phyloP scores from a whole-genome alignment of 345 rosid genomes.

The Noccaea caerulescens region DNA sequence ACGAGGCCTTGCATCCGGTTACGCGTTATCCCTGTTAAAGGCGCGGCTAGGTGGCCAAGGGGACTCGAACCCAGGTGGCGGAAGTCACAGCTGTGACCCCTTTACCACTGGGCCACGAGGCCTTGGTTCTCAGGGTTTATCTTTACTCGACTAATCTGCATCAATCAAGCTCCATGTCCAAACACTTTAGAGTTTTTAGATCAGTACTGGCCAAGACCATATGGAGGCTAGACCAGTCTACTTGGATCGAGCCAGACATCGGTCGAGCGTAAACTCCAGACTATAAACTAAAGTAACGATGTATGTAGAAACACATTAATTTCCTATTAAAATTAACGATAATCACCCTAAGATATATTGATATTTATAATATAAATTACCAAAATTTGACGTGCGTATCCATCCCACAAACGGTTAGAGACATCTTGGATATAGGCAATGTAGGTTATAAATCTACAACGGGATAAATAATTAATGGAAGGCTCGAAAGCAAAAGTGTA shows the following conservation, averaged over 20 bases:
- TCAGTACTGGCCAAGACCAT: neutral
- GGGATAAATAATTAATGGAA: slow-evolving; percentile 31
- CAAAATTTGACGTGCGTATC: slow-evolving; percentile 43
- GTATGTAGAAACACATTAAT: too few species aligned
- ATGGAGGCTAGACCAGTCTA: neutral
- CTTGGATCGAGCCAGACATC: neutral
- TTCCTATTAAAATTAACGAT: neutral
- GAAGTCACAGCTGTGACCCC: too few species aligned
- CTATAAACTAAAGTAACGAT: neutral
- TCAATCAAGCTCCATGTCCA: neutral
- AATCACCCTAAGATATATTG: neutral
- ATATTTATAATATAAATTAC: neutral
- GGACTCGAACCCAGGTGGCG: too few species aligned
- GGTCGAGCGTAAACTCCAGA: neutral
- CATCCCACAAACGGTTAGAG: slow-evolving; percentile 33
- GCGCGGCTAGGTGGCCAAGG: too few species aligned
- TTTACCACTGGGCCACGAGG: too few species aligned
- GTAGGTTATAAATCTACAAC: slow-evolving; percentile 38
- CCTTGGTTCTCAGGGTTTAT: neutral
- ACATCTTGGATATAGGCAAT: slow-evolving; percentile 28
- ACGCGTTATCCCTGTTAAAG: too few species aligned
- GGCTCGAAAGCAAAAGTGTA: slow-evolving; percentile 39
- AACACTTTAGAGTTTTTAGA: neutral
- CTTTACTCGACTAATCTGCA: neutral
- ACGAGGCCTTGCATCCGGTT: too few species aligned